Conservation (phyloP, 2,329 filamentous ascomycete genomes). For the Bertia moriformis region DNA sequence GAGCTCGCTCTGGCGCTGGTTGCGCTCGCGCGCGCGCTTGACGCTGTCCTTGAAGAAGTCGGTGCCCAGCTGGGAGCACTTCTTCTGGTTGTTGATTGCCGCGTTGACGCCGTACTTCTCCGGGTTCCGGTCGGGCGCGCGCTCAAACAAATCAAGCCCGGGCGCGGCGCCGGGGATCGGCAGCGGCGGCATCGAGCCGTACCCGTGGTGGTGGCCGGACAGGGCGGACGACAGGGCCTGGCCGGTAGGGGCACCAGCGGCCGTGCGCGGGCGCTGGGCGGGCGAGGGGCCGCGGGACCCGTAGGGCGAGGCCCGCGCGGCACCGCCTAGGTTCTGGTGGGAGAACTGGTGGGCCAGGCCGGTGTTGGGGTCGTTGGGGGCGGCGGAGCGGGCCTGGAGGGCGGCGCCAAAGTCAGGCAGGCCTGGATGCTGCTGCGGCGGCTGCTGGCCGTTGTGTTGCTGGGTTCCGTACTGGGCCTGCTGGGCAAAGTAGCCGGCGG, state of each 20-base stretch:
- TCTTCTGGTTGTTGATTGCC: conserved; percentile 53
- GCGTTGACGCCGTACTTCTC: conserved; percentile 56
- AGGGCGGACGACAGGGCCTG: conserved; percentile 21
- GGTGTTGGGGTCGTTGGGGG: conserved; percentile 70
- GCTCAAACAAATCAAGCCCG: conserved; percentile 59
- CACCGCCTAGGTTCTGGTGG: conserved; percentile 77
- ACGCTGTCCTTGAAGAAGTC: conserved; percentile 99
- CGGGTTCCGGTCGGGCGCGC: conserved; percentile 72
- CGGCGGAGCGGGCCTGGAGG: conserved; percentile 33
- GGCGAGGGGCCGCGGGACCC: conserved; percentile 54
- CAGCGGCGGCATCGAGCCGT: conserved; percentile 57
- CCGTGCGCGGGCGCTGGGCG: conserved; percentile 68
- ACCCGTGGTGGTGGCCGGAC: conserved; percentile 39
- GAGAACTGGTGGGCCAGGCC: conserved; percentile 92
- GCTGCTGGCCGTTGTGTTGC: not conserved
- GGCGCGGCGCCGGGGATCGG: conserved; percentile 33
- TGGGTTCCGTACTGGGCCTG: conserved; percentile 32
- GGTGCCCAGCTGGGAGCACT: conserved; percentile 56
- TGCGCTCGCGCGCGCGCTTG: conserved; percentile 84
- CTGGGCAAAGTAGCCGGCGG: conserved; percentile 46
- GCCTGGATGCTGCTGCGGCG: too few species aligned
- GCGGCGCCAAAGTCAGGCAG: not conserved
- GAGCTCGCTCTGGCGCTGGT: conserved; percentile 84
- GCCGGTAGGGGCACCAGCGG: conserved; percentile 52
- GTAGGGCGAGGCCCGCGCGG: conserved; percentile 56